Evolutionary conservation across 2,329 filamentous ascomycete genomes (phyloP).

Genomic region (Aspergillus latus): DNA sequence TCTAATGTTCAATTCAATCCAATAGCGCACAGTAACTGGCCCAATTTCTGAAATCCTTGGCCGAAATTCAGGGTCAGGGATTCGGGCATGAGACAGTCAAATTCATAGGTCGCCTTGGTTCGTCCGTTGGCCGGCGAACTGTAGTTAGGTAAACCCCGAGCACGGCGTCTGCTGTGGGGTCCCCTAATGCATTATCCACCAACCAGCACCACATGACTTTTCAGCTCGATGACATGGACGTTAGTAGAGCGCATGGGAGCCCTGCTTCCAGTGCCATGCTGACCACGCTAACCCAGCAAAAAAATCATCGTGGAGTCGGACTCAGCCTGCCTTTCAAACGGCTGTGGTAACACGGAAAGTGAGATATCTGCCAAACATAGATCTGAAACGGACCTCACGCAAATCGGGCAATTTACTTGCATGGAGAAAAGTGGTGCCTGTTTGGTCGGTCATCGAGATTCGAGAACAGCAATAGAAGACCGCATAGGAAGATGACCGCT

Average conservation of each 20-base stretch:
- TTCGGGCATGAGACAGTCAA: background rate
- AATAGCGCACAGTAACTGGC: background rate
- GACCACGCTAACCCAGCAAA: background rate
- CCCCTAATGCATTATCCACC: background rate
- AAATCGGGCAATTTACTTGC: background rate
- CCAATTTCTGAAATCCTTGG: background rate
- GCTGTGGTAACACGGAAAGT: constrained; percentile 4
- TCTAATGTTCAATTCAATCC: background rate
- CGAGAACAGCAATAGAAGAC: background rate
- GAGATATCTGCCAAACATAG: background rate
- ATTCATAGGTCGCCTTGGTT: background rate
- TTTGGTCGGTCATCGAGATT: background rate
- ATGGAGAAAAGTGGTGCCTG: background rate
- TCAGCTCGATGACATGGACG: background rate
- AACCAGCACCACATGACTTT: background rate
- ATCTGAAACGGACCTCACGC: background rate
- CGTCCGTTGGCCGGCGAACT: constrained; percentile 1
- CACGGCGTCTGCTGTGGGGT: constrained; percentile 2
- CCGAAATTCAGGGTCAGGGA: background rate
- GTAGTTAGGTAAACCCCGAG: constrained; percentile 8
- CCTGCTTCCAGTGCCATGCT: background rate
- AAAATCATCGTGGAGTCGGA: constrained; percentile 5
- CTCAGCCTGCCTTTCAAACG: constrained; percentile 3
- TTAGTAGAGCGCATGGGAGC: background rate
- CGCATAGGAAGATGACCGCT: background rate